These are phyloP conservation scores for Tirmania nivea DNA, from an alignment of 495 filamentous ascomycete species.

Conservation along the genomic window DNA sequence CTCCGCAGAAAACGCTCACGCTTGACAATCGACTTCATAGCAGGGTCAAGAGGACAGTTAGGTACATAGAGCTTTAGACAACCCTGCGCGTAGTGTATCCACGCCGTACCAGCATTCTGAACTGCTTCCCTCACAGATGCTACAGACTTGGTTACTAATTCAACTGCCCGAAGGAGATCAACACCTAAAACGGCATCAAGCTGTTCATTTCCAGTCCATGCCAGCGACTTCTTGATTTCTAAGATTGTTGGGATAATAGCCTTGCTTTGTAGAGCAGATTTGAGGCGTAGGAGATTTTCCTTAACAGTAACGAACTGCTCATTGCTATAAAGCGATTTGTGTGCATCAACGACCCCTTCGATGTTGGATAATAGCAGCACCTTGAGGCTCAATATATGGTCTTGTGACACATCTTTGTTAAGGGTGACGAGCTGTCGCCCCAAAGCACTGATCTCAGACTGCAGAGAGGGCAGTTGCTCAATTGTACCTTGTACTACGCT, in stretches of 20 bases:
- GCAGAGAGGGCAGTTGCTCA: slow-evolving; percentile 13
- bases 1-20: slow-evolving; percentile 39
- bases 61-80: slow-evolving; percentile 65
- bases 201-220: background rate
- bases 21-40: slow-evolving; percentile 51
- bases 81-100: slow-evolving; percentile 41
- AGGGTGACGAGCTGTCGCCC: slow-evolving; percentile 14
- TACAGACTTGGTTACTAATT: background rate
- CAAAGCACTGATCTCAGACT: slow-evolving; percentile 15
- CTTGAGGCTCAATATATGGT: slow-evolving; percentile 10
- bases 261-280: background rate
- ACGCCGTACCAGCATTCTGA: slow-evolving; percentile 24
- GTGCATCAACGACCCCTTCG: slow-evolving; percentile 6
- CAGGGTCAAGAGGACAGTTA: slow-evolving; percentile 68
- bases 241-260: background rate
- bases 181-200: background rate
- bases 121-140: background rate
- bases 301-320: slow-evolving; percentile 20
- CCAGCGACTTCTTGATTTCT: background rate
- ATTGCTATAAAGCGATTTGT: slow-evolving; percentile 9
- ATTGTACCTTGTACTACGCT: background rate
- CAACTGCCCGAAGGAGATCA: background rate
- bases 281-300: background rate
- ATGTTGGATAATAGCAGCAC: slow-evolving; percentile 6
- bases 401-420: slow-evolving; percentile 11